These are phyloP conservation scores for Pseudofabraea citricarpa DNA, from an alignment of 2,329 filamentous ascomycete genomes.

Conservation along the genomic window DNA sequence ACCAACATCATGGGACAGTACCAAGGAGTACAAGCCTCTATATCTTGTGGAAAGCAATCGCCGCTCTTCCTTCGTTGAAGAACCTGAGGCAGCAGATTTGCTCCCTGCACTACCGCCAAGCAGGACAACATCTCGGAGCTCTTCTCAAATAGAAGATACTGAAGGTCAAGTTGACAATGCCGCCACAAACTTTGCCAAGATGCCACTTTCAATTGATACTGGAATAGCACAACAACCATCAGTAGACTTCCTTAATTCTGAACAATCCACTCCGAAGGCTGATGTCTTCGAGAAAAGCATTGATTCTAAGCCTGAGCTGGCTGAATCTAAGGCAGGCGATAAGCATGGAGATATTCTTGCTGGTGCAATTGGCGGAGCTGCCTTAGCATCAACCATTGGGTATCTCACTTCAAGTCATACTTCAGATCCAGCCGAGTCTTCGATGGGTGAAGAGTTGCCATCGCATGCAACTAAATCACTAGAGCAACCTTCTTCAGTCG, in stretches of 20 bases:
- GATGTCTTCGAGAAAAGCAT: neutral
- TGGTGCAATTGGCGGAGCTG: conserved; percentile 14
- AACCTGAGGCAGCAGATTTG: conserved; percentile 29
- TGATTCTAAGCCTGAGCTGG: neutral
- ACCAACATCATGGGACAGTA: conserved; percentile 57
- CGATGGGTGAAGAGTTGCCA: conserved; percentile 13
- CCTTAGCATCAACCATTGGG: conserved; percentile 16
- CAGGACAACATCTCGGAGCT: conserved; percentile 39
- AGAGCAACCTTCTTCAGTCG: conserved; percentile 34
- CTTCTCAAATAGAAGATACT: conserved; percentile 34
- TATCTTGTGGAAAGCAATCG: conserved; percentile 65
- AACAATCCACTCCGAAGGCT: conserved; percentile 37
- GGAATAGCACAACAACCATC: conserved; percentile 28
- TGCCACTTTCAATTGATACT: conserved; percentile 38
- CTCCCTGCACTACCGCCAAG: conserved; percentile 46
- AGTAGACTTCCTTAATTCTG: conserved; percentile 51
- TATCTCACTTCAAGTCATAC: conserved; percentile 16
- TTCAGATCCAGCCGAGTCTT: conserved; percentile 21
- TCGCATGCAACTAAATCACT: conserved; percentile 3
- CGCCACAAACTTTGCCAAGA: conserved; percentile 1
- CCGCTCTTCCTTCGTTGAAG: conserved; percentile 14
- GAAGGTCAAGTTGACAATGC: conserved; percentile 22
- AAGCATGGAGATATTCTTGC: conserved; percentile 9
- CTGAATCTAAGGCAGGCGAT: neutral
- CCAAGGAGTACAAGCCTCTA: conserved; percentile 72